Base-by-base conservation (phyloP, 345 rosid species). In the Citrus unshiu region DNA sequence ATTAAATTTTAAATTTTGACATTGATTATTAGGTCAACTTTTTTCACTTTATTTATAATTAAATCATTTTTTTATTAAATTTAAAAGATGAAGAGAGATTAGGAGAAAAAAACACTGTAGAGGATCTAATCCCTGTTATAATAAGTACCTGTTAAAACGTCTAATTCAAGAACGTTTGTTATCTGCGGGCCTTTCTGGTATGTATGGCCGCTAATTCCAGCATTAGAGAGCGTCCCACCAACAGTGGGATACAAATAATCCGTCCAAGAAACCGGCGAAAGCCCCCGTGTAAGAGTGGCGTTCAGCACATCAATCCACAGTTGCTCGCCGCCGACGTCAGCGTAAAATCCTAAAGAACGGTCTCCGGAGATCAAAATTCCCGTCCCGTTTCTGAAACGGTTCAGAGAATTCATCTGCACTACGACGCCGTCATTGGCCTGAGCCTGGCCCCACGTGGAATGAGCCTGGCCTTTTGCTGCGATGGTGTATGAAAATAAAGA, bases 191-290 rank as follows among this genome's bases (percentile, higher is more conserved):
- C 90, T 32, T 67, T 77, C 0, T 84, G 85, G 56, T 84, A 85
- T 9, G 87, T 79, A 58, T 86, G 85, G 37, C 92, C 92, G 37
- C 92, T 80, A 18, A 89, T 87, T 69, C 92, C 92, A 1, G 89
- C 92, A 35, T 87, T 87, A 5, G 90, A 89, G 21, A 89, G 88
- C 1, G 92, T 89, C 56, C 92, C 92, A 2, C 92, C 92, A 19
- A 87, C 86, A 24, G 76, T 86, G 1, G 83, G 79, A 64, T 87
- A 78, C 84, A 89, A 78, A 32, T 85, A 89, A 66, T 89, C 90
- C 0, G 92, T 87, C 87, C 88, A 89, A 0, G 92, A 84, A 6
- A 83, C 83, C 16, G 90, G 89, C 25, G 90, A 39, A 30, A 89
- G 81, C 16, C 88, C 92, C 51, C 65, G 82, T 43, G 74, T 46